Evolutionary conservation across 768 basidiomycete species (phyloP), one percentile per base, ranked within the genome.

Genomic region (Tylopilus balloui): DNA sequence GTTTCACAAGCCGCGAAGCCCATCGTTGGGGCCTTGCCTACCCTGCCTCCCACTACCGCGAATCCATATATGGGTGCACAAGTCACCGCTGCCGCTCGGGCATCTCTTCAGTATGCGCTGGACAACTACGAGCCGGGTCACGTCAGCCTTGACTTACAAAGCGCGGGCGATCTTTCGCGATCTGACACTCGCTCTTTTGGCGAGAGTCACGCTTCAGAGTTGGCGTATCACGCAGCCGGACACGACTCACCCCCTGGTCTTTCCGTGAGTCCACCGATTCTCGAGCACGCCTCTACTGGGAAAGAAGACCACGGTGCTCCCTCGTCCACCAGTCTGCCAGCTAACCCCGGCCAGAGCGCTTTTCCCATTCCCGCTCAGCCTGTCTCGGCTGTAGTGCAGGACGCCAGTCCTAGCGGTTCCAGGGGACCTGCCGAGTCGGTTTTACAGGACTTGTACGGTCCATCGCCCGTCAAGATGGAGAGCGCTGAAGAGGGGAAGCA

Each of bases 141-240:
- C 50, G 75, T 78, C 58, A 74, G 73, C 35, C 71, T 88, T 11
- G 71, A 75, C 32, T 65, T 73, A 11, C 73, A 76, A 14, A 52
- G 66, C 13, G 65, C 72, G 24, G 70, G 73, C 6, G 82, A 85
- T 61, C 74, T 88, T 34, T 74, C 76, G 51, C 73, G 83, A 51
- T 84, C 84, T 4, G 86, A 92, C 59, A 87, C 86, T 0, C 79
- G 79, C 48, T 89, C 86, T 66, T 92, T 92, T 61, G 90, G 90
- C 17, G 86, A 85, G 67, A 91, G 83, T 32, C 90, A 92, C 58
- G 86, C 85, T 0, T 74, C 69, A 29, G 90, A 92, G 68, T 81
- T 89, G 44, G 68, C 68, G 42, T 62, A 74, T 12, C 61, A 64
- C 0, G 54, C 61, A 20, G 48, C 55, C 6, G 58, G 54, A 23